Evolutionary conservation across 768 basidiomycete species (phyloP).

Genomic region (Antrodiella citrinella): DNA sequence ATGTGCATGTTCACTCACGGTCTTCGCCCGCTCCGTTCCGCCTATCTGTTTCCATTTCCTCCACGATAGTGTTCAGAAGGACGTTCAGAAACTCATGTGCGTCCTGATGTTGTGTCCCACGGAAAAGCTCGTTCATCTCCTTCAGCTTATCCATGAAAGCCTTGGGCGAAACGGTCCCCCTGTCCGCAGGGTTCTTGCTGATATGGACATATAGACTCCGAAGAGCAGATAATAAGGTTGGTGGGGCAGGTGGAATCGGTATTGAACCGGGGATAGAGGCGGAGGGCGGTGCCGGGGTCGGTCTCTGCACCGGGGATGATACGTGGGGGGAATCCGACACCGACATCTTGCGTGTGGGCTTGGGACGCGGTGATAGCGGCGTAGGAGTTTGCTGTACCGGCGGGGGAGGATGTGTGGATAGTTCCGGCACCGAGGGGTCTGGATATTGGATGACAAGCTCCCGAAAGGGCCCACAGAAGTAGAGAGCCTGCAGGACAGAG

Average conservation of each 20-base stretch:
- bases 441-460: conserved; percentile 73
- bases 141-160: conserved; percentile 92
- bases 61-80: conserved; percentile 85
- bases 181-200: conserved; percentile 66
- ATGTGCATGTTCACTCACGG: conserved; percentile 37
- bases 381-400: conserved; percentile 10
- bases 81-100: conserved; percentile 98
- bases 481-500: conserved; percentile 95
- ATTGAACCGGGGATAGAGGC: conserved; percentile 24
- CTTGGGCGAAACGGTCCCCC: conserved; percentile 82
- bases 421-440: conserved; percentile 41
- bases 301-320: conserved; percentile 6
- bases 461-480: conserved; percentile 91
- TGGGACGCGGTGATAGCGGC: conserved; percentile 37
- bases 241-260: conserved; percentile 50
- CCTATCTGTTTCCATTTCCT: conserved; percentile 78
- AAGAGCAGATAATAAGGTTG: conserved; percentile 85
- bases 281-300: conserved; percentile 20
- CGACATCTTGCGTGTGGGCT: conserved; percentile 45
- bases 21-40: conserved; percentile 45
- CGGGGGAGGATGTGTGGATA: conserved; percentile 18
- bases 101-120: conserved; percentile 92
- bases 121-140: conserved; percentile 86
- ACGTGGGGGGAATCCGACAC: conserved; percentile 24
- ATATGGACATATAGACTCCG: conserved; percentile 87